Base-by-base conservation (phyloP, 2,329 filamentous ascomycete species). In the Fusarium sp. region DNA sequence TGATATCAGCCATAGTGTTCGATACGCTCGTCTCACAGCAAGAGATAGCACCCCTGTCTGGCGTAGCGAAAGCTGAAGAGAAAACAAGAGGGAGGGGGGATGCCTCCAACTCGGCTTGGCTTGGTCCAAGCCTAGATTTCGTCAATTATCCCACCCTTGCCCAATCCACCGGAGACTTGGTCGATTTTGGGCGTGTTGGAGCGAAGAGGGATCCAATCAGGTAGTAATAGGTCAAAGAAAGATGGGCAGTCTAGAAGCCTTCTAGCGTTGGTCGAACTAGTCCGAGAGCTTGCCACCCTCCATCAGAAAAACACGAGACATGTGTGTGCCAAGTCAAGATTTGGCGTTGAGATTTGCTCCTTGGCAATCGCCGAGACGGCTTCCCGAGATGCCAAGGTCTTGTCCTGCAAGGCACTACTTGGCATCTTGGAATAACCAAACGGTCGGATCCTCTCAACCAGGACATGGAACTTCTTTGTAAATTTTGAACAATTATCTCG, bases 191-290 rank as follows among this genome's bases (percentile, higher is more conserved):
- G 42, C 27, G 11, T 38, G 36, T 25, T 61, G 16, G 11, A 46
- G 42, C 20, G 40, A 16, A 13, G 16, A 46, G 50, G 31, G 6
- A 59, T 23, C 64, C 65, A 74, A 74, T 71, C 53, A 69, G 20
- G 16, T 38, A 38, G n/a, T 6, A 14, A 27, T 14, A 38, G 36
- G 44, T 44, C 25, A 58, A 42, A 49, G 50, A 59, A 59, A 29
- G 27, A 29, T 29, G 4, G 64, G 56, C 51, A 70, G 61, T 71
- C 73, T 75, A 70, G 73, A 74, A 74, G 64, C 53, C 63, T 74
- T 74, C 73, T 75, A 75, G 73, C 62, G 58, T 14, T 18, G 29
- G 31, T 10, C 9, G 42, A 29, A 29, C 53, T 59, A 67, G 46
- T 8, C n/a, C 16, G 10, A 42, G 16, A 27, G 42, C 18, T 55